Conservation (phyloP, 2,329 filamentous ascomycete species). For the Neofusicoccum umdonicola region DNA sequence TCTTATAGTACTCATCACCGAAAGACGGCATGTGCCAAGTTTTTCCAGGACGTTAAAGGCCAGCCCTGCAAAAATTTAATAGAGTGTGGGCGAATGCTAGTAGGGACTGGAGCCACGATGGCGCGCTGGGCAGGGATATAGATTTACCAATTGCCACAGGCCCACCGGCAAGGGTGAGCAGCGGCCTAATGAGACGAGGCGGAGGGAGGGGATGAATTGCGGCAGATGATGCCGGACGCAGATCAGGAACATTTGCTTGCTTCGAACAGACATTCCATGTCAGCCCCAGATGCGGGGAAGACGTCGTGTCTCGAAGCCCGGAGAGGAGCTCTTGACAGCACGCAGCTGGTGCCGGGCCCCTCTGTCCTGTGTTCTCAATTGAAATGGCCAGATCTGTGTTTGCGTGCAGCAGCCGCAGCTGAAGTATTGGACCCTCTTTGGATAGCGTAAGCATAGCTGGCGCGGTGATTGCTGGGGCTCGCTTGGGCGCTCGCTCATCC, state of each 20-base stretch:
- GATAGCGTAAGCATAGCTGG: too few relatives aligned
- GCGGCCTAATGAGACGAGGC: background rate
- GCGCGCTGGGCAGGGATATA: background rate
- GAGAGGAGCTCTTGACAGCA: background rate
- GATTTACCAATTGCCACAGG: background rate
- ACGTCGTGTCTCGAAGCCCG: background rate
- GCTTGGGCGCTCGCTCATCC: too few relatives aligned
- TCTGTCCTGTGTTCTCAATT: background rate
- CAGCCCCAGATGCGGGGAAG: background rate
- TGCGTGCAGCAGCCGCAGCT: too few relatives aligned
- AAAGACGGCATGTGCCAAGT: background rate
- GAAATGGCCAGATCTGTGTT: too few relatives aligned
- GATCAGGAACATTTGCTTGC: background rate
- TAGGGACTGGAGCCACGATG: conserved; percentile 8
- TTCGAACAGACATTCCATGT: background rate
- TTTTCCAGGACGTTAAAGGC: background rate
- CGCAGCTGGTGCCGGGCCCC: background rate
- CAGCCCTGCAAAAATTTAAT: background rate
- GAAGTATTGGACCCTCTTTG: too few relatives aligned
- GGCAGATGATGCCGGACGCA: background rate
- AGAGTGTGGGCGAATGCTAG: background rate
- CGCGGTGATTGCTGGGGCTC: too few relatives aligned
- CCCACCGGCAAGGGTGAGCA: background rate
- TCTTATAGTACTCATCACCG: too few relatives aligned
- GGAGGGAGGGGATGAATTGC: background rate